Conservation (phyloP, 306 rosid species). For the Phaseolus lunatus region DNA sequence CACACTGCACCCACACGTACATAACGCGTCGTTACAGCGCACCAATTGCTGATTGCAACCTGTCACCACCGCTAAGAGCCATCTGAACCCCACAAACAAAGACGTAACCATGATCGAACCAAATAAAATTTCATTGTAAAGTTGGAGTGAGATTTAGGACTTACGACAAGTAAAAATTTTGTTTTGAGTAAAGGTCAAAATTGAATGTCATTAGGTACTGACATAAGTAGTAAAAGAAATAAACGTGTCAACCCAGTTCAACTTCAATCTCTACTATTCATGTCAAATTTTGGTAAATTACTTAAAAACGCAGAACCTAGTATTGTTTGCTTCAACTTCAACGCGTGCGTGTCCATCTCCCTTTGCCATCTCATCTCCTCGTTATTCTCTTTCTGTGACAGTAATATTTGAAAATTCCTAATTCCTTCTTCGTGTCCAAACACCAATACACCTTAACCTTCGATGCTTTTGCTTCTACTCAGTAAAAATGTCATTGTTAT, state of each 20-base stretch:
- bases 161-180: neutral
- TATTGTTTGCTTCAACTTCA: neutral
- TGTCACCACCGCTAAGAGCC: slow-evolving; percentile 6
- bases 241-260: neutral
- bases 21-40: slow-evolving; percentile 3
- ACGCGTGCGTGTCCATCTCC: neutral
- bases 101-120: neutral
- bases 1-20: neutral
- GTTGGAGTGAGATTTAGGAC: neutral
- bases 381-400: neutral
- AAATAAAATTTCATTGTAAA: neutral
- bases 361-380: neutral
- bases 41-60: slow-evolving; percentile 45
- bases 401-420: neutral
- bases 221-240: no score
- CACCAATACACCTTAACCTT: slow-evolving; percentile 22
- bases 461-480: neutral
- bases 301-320: neutral
- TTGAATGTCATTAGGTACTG: neutral
- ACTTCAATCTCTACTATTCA: no score
- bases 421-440: neutral
- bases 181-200: neutral
- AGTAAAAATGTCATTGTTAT: slow-evolving; percentile 3
- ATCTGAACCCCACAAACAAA: neutral
- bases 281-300: no score